Evolutionary conservation across 768 basidiomycete genomes (phyloP).

Genomic region (Termitomyces sp.): DNA sequence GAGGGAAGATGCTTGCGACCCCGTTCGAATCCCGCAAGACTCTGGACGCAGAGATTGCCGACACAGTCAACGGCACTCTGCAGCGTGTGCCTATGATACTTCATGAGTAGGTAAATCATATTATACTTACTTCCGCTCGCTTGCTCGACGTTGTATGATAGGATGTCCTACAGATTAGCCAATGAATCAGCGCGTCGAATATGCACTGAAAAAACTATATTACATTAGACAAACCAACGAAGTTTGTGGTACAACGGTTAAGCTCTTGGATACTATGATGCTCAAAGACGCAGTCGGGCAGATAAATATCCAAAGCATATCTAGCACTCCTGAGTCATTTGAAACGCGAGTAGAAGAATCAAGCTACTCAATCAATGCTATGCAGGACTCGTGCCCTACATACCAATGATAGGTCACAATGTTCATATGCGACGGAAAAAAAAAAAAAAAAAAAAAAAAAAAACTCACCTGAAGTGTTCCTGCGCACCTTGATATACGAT

Average conservation of each 20-base stretch:
- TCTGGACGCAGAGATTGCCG: conserved; percentile 51
- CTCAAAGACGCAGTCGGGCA: conserved; percentile 66
- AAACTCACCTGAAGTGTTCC: conserved; percentile 60
- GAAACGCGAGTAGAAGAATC: neutral
- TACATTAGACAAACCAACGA: conserved; percentile 69
- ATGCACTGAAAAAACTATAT: conserved; percentile 30
- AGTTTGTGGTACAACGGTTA: conserved; percentile 65
- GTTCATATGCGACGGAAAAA: neutral
- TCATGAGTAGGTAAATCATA: conserved; percentile 65
- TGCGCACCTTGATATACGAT: conserved; percentile 63
- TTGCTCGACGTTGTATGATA: conserved; percentile 74
- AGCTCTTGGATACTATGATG: conserved; percentile 56
- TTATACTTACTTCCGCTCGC: conserved; percentile 64
- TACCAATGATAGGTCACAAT: neutral
- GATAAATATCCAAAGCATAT: conserved; percentile 61
- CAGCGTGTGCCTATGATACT: conserved; percentile 46
- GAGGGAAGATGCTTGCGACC: conserved; percentile 46
- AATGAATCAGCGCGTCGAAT: neutral
- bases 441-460: no score
- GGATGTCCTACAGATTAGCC: conserved; percentile 46
- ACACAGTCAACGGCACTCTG: conserved; percentile 62
- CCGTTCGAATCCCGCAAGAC: conserved; percentile 45
- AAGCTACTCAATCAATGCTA: conserved; percentile 65
- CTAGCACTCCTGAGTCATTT: conserved; percentile 13
- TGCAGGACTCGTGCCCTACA: conserved; percentile 61